phyloP scores from a whole-genome alignment of 2,329 filamentous ascomycete species.

The Spiromastix sp. region DNA sequence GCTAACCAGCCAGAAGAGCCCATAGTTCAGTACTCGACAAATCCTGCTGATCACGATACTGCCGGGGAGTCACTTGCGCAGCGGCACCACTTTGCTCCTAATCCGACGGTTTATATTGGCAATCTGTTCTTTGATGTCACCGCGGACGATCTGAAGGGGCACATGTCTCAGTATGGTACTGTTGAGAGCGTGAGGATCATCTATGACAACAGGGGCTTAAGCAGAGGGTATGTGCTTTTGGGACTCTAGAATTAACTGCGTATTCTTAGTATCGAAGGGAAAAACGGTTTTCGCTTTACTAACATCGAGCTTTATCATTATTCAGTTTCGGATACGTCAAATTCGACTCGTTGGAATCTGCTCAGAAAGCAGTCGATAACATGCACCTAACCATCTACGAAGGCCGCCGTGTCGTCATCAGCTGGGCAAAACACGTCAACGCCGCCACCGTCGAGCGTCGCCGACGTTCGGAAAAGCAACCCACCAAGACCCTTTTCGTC shows the following conservation, averaged over 20 bases:
- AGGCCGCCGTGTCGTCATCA: slow-evolving; percentile 53
- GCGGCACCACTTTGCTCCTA: slow-evolving; percentile 16
- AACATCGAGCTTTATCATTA: too few relatives aligned
- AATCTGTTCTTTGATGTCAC: slow-evolving; percentile 62
- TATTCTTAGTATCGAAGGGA: background rate
- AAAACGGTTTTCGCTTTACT: too few relatives aligned
- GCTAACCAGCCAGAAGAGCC: too few relatives aligned
- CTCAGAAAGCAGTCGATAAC: slow-evolving; percentile 45
- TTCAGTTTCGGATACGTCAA: slow-evolving; percentile 61
- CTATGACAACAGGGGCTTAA: slow-evolving; percentile 52
- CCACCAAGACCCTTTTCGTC: slow-evolving; percentile 63
- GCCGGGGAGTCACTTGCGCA: slow-evolving; percentile 7
- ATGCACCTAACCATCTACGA: slow-evolving; percentile 52
- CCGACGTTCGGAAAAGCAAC: slow-evolving; percentile 26
- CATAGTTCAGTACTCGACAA: too few relatives aligned
- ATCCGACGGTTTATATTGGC: slow-evolving; percentile 50
- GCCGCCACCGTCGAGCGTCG: slow-evolving; percentile 6
- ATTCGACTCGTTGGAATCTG: slow-evolving; percentile 44
- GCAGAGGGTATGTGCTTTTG: slow-evolving; percentile 51
- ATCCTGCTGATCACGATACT: slow-evolving; percentile 12
- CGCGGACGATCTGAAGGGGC: slow-evolving; percentile 47
- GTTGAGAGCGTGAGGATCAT: slow-evolving; percentile 46
- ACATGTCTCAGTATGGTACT: slow-evolving; percentile 49
- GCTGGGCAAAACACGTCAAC: slow-evolving; percentile 40
- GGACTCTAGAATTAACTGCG: background rate